Conservation (phyloP, 2,329 filamentous ascomycete species). For the Fusarium chuoi region DNA sequence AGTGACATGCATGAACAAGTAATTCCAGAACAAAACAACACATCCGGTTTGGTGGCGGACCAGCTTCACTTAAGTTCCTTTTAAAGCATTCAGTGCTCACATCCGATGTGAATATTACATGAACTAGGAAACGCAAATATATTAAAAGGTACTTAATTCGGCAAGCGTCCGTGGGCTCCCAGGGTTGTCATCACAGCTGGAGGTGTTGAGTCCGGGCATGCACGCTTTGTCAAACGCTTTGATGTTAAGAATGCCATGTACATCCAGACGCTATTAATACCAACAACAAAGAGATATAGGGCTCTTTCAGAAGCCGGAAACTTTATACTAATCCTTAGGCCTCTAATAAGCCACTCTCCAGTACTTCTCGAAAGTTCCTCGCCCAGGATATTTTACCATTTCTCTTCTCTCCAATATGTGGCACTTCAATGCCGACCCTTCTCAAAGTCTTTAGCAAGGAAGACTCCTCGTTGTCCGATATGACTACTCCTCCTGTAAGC, state of each 20-base stretch:
- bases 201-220: neutral
- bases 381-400: conserved; percentile 53
- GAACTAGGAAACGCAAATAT: neutral
- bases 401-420: conserved; percentile 47
- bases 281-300: neutral
- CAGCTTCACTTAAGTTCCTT: neutral
- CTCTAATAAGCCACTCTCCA: conserved; percentile 45
- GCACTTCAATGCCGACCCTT: conserved; percentile 52
- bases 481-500: conserved; percentile 58
- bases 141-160: neutral
- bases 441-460: conserved; percentile 51
- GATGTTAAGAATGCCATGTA: neutral
- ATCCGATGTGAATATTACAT: neutral
- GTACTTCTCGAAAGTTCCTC: conserved; percentile 56
- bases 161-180: neutral
- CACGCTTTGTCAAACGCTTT: conserved; percentile 1
- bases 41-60: neutral
- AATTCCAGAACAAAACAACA: neutral
- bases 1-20: conserved; percentile 9
- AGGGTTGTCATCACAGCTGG: neutral
- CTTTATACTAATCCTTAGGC: neutral
- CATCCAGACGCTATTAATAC: neutral
- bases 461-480: conserved; percentile 53
- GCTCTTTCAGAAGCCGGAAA: neutral
- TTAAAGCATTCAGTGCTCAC: neutral